Base-by-base conservation (phyloP, 1,284 basidiomycete genomes). In the Ustilago hordei region DNA sequence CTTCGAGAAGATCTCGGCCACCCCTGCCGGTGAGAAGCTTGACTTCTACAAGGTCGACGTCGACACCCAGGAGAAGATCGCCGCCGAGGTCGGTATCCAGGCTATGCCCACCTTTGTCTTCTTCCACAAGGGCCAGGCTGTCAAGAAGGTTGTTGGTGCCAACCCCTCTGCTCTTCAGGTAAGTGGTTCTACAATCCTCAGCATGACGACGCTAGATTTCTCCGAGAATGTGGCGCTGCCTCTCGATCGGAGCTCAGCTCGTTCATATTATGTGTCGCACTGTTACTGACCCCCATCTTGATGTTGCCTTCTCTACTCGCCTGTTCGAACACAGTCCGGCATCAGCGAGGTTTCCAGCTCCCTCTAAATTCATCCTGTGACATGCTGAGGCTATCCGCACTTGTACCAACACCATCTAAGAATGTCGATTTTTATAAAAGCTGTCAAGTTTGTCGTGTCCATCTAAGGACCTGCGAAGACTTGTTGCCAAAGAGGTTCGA, bases 51-150 rank as follows among this genome's bases (percentile, higher is more conserved):
- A 95, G 88, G 92, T 95, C 80, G 85, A 86, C 70, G 85, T 86
- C 50, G 85, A 86, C 64, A 73, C 74, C 32, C 83, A 84, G 70
- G 71, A 73, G 53, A 87, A 89, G 73, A 87, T 90, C 74, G 87
- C 89, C 8, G 86, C 90, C 82, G 92, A 92, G 86, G 90, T 92
- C 65, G 90, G 90, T 60, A 90, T 97, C 87, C 90, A 90, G 81
- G 91, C 92, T 87, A 92, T 94, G 90, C 93, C 93, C 17, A 93
- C 93, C 3, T 94, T 93, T 88, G 87, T 90, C 64, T 88, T 90
- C 39, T 93, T 91, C 89, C 90, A 92, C 88, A 88, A 90, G 74
- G 92, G 92, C 53, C 78, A 90, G 81, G 90, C 91, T 86, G 85
- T 91, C 69, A 89, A 89, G 54, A 89, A 90, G 36, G 82, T 91